These are phyloP conservation scores for Lachancea mirantina DNA, from an alignment of 805 yeast species.

Conservation along the genomic window DNA sequence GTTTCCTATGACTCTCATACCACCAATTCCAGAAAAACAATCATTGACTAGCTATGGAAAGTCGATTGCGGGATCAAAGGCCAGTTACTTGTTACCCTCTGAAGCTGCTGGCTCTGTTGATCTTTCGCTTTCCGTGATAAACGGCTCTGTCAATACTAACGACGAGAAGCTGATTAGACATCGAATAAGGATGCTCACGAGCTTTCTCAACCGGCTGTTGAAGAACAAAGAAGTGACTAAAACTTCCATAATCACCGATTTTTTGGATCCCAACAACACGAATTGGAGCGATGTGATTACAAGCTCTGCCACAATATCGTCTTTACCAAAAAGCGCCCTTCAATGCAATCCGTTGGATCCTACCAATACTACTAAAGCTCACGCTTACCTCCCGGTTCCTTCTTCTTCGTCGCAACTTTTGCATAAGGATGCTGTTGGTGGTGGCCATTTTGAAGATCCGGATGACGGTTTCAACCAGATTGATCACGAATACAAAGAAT, in stretches of 20 bases:
- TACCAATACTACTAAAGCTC: constrained; percentile 29
- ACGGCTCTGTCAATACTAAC: constrained; percentile 23
- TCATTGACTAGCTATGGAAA: constrained; percentile 28
- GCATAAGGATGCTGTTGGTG: constrained; percentile 13
- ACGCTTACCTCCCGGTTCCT: constrained; percentile 29
- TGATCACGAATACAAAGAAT: constrained; percentile 26
- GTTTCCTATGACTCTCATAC: constrained; percentile 77
- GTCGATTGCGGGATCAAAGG: constrained; percentile 24
- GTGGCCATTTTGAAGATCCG: constrained; percentile 5
- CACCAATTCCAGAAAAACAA: constrained; percentile 92
- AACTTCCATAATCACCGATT: constrained; percentile 28
- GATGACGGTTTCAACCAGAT: constrained; percentile 21
- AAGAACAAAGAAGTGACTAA: constrained; percentile 23
- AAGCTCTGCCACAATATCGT: constrained; percentile 29
- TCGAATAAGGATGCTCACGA: constrained; percentile 29
- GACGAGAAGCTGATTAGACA: constrained; percentile 32
- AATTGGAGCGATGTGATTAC: constrained; percentile 31
- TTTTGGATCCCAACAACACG: constrained; percentile 28
- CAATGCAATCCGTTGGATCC: constrained; percentile 33
- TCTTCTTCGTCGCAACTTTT: constrained; percentile 19
- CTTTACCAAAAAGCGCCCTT: constrained; percentile 27
- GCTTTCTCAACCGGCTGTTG: constrained; percentile 28
- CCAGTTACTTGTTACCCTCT: constrained; percentile 25
- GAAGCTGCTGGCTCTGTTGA: constrained; percentile 28
- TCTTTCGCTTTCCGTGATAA: constrained; percentile 25